Evolutionary conservation across 2,329 filamentous ascomycete species (phyloP).

Genomic region (Phyllosticta paracitricarpa): DNA sequence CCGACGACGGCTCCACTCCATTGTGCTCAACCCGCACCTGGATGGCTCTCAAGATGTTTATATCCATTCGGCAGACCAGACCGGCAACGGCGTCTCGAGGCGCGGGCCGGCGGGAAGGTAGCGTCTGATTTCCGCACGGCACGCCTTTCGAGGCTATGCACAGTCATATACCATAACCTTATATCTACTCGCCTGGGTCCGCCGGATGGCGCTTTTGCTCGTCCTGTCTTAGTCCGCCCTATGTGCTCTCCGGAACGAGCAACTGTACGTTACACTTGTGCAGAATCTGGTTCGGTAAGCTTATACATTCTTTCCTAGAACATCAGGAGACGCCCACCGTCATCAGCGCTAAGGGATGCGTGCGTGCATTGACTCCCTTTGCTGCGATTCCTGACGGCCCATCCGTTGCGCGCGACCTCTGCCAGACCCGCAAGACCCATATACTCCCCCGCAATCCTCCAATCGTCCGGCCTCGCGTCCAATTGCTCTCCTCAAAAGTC

Average conservation of each 20-base stretch:
- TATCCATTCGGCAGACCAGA: not conserved
- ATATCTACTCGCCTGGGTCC: not conserved
- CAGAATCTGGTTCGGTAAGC: constrained; percentile 3
- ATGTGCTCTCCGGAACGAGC: not conserved
- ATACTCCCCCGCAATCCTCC: constrained; percentile 2
- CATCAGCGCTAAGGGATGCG: constrained; percentile 9
- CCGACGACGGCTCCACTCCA: not conserved
- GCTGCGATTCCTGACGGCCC: constrained; percentile 8
- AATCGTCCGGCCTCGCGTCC: not conserved
- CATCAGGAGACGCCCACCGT: not conserved
- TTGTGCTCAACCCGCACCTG: not conserved
- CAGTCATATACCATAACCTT: not conserved
- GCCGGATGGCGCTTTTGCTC: not conserved
- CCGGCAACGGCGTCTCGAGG: not conserved
- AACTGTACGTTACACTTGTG: not conserved
- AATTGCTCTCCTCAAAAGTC: not conserved
- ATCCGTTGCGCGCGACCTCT: not conserved
- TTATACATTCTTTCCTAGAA: constrained; percentile 6
- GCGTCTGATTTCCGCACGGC: not conserved
- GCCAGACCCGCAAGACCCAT: not conserved
- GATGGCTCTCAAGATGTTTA: not conserved
- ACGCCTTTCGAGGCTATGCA: not conserved
- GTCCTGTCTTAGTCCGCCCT: not conserved
- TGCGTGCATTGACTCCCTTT: constrained; percentile 10
- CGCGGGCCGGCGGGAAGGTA: not conserved